phyloP scores from a whole-genome alignment of 805 yeast species.

The Kodamaea fukazawae region DNA sequence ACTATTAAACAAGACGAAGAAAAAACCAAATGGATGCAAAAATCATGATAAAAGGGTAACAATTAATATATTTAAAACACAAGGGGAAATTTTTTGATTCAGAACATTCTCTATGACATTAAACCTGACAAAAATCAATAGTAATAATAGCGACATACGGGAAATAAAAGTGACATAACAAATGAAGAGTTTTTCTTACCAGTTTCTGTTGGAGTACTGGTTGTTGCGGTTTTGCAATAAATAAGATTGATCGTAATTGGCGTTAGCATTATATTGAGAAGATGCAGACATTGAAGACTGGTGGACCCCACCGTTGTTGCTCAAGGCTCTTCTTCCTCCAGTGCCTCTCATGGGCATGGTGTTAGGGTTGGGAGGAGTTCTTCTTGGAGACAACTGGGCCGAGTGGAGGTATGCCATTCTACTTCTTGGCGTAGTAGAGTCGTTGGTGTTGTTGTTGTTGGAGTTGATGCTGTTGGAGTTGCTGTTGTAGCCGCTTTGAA shows the following conservation, averaged over 20 bases:
- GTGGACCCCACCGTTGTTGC: slow-evolving; percentile 7
- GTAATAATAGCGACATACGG: neutral
- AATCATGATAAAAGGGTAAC: too few species aligned
- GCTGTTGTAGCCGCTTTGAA: slow-evolving; percentile 1
- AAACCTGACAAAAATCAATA: neutral
- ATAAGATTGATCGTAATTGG: slow-evolving; percentile 12
- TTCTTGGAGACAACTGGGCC: slow-evolving; percentile 14
- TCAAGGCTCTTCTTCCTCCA: slow-evolving; percentile 9
- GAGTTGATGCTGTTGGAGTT: slow-evolving; percentile 2
- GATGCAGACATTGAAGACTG: neutral
- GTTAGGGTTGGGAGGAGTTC: slow-evolving; percentile 12
- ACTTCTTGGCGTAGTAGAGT: slow-evolving; percentile 13
- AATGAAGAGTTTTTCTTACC: slow-evolving; percentile 5
- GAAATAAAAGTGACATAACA: neutral
- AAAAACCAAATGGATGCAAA: too few species aligned
- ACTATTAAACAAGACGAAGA: too few species aligned
- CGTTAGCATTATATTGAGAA: slow-evolving; percentile 7
- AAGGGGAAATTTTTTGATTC: neutral
- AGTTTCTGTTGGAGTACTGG: slow-evolving; percentile 14
- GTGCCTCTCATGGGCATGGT: slow-evolving; percentile 2
- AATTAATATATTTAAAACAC: neutral
- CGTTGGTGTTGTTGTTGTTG: slow-evolving; percentile 1
- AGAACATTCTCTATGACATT: too few species aligned
- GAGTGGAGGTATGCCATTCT: slow-evolving; percentile 15
- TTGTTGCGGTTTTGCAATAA: slow-evolving; percentile 13